These are phyloP conservation scores for Corylus heterophylla DNA, from an alignment of 306 rosid genomes.

Conservation along the genomic window DNA sequence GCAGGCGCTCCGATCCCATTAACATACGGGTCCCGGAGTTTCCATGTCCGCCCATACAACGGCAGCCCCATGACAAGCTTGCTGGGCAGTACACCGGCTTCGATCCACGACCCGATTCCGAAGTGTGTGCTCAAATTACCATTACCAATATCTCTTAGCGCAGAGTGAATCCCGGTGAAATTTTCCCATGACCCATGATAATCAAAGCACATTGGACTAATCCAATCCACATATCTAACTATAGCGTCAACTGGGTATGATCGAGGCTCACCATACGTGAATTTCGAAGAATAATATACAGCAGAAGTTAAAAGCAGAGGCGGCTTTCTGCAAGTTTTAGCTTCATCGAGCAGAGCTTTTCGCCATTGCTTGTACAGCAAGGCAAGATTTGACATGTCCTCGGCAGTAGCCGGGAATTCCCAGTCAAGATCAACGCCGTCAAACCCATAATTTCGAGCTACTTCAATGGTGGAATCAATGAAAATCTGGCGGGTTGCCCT, in stretches of 20 bases:
- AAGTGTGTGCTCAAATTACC: constrained; percentile 47
- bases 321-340: constrained; percentile 19
- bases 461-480: constrained; percentile 61
- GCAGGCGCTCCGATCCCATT: constrained; percentile 53
- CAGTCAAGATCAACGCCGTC: constrained; percentile 81
- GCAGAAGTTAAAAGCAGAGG: constrained; percentile 61
- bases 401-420: constrained; percentile 58
- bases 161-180: constrained; percentile 51
- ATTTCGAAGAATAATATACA: constrained; percentile 52
- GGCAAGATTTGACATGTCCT: constrained; percentile 70
- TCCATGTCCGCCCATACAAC: constrained; percentile 70
- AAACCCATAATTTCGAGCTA: constrained; percentile 61
- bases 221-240: constrained; percentile 54
- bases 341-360: constrained; percentile 39
- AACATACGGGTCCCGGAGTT: constrained; percentile 35
- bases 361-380: constrained; percentile 54
- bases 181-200: constrained; percentile 70
- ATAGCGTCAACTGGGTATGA: constrained; percentile 57
- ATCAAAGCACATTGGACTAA: constrained; percentile 76
- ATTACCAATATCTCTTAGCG: constrained; percentile 40
- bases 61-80: constrained; percentile 77
- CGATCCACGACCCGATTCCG: constrained; percentile 71
- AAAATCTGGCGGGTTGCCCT: constrained; percentile 36
- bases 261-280: constrained; percentile 33
- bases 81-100: constrained; percentile 43